Percentiles rank a stretch among this genome's conserved stretches.
phyloP scores from a whole-genome alignment of 208 protist species.

The Leishmania martiniquensis region DNA sequence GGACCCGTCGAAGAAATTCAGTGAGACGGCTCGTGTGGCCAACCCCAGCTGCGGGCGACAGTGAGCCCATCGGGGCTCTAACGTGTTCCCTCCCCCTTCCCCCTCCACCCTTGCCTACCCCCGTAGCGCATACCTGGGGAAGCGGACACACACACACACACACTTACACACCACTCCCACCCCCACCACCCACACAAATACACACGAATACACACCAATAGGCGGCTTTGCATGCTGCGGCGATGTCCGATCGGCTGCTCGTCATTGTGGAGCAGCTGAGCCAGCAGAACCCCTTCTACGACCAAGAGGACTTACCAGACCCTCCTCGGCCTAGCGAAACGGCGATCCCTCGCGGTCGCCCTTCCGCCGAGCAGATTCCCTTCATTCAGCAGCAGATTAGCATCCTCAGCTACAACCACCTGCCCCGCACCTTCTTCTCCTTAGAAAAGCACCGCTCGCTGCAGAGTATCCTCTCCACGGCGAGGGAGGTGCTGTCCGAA shows the following conservation, averaged over 20 bases:
- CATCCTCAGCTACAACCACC: constrained; percentile 89
- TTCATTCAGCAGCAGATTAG: constrained; percentile 77
- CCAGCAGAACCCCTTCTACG: constrained; percentile 69
- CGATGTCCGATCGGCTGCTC: constrained; percentile 22
- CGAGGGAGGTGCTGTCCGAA: constrained; percentile 80
- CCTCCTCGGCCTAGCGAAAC: constrained; percentile 69
- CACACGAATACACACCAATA: not conserved
- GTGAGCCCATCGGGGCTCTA: not conserved
- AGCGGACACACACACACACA: not conserved
- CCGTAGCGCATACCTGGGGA: no score
- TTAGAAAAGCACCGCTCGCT: constrained; percentile 90
- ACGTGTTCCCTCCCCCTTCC: not conserved
- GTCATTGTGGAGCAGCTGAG: constrained; percentile 71
- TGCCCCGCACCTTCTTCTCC: constrained; percentile 91
- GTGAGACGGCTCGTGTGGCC: not conserved
- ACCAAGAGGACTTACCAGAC: constrained; percentile 52
- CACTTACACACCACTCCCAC: not conserved
- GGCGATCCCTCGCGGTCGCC: constrained; percentile 54
- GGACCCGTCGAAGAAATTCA: not conserved
- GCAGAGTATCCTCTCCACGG: constrained; percentile 82
- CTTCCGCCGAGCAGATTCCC: constrained; percentile 57
- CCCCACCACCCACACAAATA: not conserved
- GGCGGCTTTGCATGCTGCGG: not conserved
- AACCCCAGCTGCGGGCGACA: not conserved
- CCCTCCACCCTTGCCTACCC: not conserved